Base-by-base conservation (phyloP, 257 asterid genomes). In the Petunia secreta region DNA sequence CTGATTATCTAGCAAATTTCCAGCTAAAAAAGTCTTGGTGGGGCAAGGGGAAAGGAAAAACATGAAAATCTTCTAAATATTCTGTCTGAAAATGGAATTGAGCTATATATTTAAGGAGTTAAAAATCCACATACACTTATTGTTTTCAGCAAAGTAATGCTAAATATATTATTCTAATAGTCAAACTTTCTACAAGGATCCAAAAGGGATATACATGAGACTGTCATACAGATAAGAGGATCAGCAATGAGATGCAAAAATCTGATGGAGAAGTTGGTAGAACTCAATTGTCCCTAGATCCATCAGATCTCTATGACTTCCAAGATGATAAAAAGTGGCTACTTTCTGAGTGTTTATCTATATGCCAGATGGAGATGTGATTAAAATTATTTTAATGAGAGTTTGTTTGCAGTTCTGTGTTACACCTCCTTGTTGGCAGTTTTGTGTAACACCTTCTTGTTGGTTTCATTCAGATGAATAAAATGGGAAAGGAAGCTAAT, bases 291-390 rank as follows among this genome's bases (percentile, higher is more conserved):
- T 69, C 25, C 25, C 25, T 25, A 25, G 25, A 10, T 34, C 11
- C 43, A 48, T 66, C 75, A 41, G 59, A 71, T 71, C 10, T 8
- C 54, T 71, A 48, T 46, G 25, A 71, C 50, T 48, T 69, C 57
- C 59, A 69, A 46, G 43, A 43, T 69, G 58, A 69, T 46, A 46
- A 69, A 69, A 69, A 41, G 41, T 8, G 4, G 14, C n/a, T 46
- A 69, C 77, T 69, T 69, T 69, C 6, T 46, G 57, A 69, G 14
- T 69, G 77, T 69, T 69, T 46, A 69, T 69, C 59, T 34, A 46
- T 46, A 69, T 46, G 40, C 16, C 36, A 46, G 43, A 46, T 46
- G 4, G 58, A 41, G 43, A 3, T 71, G 25, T 71, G 5, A 71
- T 25, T 48, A 5, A 71, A 71, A 10, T 10, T 16, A 71, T 46